A percentile compares a stretch with the other conserved stretches of the same genome.
phyloP scores from a whole-genome alignment of 1,284 basidiomycete genomes.

The Ceraceosorus bombacis region DNA sequence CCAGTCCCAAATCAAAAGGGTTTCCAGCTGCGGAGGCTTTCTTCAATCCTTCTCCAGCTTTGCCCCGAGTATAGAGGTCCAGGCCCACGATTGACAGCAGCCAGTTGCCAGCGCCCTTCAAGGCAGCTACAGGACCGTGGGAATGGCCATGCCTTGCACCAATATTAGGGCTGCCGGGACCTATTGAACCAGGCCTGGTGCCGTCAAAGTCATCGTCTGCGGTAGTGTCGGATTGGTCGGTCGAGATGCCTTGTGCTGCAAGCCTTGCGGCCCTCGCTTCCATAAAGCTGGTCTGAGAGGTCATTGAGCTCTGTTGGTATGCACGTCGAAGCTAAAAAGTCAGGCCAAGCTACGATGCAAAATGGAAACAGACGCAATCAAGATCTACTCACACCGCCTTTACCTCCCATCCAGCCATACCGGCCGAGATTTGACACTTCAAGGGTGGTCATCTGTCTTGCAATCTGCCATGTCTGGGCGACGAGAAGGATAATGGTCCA shows the following conservation, averaged over 20 bases:
- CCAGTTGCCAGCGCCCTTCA: conserved; percentile 52
- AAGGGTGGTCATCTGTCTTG: conserved; percentile 88
- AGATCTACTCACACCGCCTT: conserved; percentile 55
- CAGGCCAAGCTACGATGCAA: conserved; percentile 8
- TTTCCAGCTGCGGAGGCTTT: conserved; percentile 63
- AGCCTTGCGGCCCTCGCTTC: conserved; percentile 13
- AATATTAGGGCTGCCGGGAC: conserved; percentile 8
- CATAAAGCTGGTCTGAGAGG: conserved; percentile 10
- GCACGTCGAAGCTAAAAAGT: conserved; percentile 2
- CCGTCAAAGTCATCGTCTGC: too few species aligned
- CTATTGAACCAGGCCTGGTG: too few species aligned
- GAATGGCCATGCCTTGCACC: conserved; percentile 5
- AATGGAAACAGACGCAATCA: conserved; percentile 52
- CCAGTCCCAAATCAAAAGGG: conserved; percentile 80
- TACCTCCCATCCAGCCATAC: conserved; percentile 93
- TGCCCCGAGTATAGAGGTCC: conserved; percentile 84
- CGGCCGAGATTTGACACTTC: conserved; percentile 91
- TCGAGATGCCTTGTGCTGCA: background rate
- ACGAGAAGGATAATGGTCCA: conserved; percentile 84
- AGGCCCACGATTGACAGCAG: conserved; percentile 81
- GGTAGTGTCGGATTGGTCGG: too few species aligned
- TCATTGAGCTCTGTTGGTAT: conserved; percentile 6
- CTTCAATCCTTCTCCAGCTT: conserved; percentile 70
- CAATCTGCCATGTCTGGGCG: conserved; percentile 83
- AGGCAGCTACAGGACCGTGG: conserved; percentile 1